Percentiles rank a stretch among this genome's conserved stretches.
Conservation (phyloP, 2,329 filamentous ascomycete species). For the Pseudopyricularia javanii region DNA sequence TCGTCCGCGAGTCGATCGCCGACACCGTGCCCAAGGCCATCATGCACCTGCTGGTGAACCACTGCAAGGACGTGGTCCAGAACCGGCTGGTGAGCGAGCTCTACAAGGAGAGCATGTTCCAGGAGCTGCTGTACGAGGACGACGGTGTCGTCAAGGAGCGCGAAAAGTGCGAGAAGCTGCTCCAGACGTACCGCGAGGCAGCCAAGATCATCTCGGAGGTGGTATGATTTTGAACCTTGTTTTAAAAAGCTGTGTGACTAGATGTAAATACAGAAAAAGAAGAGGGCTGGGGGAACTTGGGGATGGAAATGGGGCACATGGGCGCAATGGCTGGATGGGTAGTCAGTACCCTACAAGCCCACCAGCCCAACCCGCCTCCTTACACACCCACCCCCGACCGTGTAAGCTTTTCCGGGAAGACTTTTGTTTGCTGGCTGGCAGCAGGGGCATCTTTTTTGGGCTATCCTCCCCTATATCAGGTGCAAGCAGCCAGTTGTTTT, state of each 20-base stretch:
- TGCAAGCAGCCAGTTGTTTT: neutral
- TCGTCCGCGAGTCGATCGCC: slow-evolving; percentile 95
- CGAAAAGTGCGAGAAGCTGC: slow-evolving; percentile 94
- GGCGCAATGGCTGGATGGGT: neutral
- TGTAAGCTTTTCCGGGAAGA: neutral
- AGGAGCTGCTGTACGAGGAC: slow-evolving; percentile 92
- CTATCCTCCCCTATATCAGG: neutral
- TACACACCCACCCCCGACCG: neutral
- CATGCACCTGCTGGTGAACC: slow-evolving; percentile 97
- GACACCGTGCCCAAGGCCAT: slow-evolving; percentile 98
- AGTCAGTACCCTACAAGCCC: too few species aligned
- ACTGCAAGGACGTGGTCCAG: slow-evolving; percentile 96
- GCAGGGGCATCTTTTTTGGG: neutral
- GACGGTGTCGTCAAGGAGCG: slow-evolving; percentile 71
- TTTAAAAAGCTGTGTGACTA: neutral
- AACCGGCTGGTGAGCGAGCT: slow-evolving; percentile 92
- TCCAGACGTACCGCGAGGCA: slow-evolving; percentile 92
- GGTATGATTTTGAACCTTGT: slow-evolving; percentile 36
- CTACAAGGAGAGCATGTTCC: slow-evolving; percentile 84
- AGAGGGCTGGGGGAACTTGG: neutral
- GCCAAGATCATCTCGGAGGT: slow-evolving; percentile 98
- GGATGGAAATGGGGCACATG: neutral
- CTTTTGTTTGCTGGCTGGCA: neutral
- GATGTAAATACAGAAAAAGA: neutral
- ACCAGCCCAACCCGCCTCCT: neutral